These are phyloP conservation scores for Artomyces pyxidatus DNA, from an alignment of 768 basidiomycete genomes.

Conservation along the genomic window DNA sequence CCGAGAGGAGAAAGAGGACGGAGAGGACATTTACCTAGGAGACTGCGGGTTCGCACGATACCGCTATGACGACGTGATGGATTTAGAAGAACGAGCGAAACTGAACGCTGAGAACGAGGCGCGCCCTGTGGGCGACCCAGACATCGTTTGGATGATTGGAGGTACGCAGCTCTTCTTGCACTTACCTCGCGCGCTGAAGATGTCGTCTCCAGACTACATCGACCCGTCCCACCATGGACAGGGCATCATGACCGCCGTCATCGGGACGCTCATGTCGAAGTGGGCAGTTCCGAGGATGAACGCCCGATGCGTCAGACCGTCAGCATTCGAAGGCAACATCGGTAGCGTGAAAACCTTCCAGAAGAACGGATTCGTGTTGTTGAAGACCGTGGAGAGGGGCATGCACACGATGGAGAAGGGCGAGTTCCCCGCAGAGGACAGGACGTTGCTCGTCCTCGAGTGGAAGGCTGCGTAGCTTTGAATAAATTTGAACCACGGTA, in stretches of 20 bases:
- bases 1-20: conserved; percentile 25
- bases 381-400: conserved; percentile 31
- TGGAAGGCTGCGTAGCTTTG: conserved; percentile 1
- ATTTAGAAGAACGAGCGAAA: conserved; percentile 29
- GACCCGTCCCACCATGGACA: conserved; percentile 51
- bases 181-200: background rate
- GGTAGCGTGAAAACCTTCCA: conserved; percentile 59
- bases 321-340: conserved; percentile 43
- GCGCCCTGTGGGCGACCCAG: conserved; percentile 39
- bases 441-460: conserved; percentile 19
- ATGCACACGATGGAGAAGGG: conserved; percentile 30
- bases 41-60: conserved; percentile 30
- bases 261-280: conserved; percentile 41
- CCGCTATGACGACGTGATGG: conserved; percentile 24
- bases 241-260: conserved; percentile 68
- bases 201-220: conserved; percentile 43
- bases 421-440: conserved; percentile 15
- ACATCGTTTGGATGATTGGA: conserved; percentile 54
- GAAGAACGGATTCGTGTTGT: conserved; percentile 51
- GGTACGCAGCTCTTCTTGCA: conserved; percentile 28
- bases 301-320: conserved; percentile 35
- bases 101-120: conserved; percentile 33
- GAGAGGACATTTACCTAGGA: conserved; percentile 47
- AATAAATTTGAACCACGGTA: no score
- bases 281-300: conserved; percentile 67